Evolutionary conservation across 768 basidiomycete species (phyloP).

Genomic region (Pleurotus eryngii): DNA sequence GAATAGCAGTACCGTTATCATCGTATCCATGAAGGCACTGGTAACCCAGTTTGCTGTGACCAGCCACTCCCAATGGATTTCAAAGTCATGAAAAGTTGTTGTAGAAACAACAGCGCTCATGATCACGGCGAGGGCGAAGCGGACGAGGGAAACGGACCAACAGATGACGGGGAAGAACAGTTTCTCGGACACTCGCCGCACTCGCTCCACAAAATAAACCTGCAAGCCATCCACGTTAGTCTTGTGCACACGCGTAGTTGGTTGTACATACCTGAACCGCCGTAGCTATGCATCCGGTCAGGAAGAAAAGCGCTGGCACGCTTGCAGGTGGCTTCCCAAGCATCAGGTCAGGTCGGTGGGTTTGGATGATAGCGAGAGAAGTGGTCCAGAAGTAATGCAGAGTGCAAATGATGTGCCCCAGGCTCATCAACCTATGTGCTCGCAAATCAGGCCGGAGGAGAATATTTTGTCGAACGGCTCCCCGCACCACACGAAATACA

Average conservation of each 20-base stretch:
- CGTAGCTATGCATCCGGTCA: conserved; percentile 26
- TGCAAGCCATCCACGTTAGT: neutral
- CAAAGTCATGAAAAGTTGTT: conserved; percentile 10
- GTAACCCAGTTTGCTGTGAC: conserved; percentile 25
- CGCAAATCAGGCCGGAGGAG: too few relatives aligned
- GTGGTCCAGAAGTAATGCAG: conserved; percentile 25
- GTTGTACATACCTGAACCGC: conserved; percentile 22
- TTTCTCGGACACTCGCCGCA: conserved; percentile 23
- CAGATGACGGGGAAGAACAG: conserved; percentile 23
- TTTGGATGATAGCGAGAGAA: conserved; percentile 20
- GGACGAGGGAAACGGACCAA: conserved; percentile 18
- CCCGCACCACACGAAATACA: too few relatives aligned
- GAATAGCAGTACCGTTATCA: conserved; percentile 27
- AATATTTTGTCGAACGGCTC: too few relatives aligned
- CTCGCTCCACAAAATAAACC: conserved; percentile 27
- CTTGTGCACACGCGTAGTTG: neutral
- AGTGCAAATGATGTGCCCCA: conserved; percentile 24
- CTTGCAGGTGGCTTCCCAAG: conserved; percentile 17
- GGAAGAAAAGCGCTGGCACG: conserved; percentile 17
- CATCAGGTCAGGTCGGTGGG: conserved; percentile 16
- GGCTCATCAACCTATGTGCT: conserved; percentile 13
- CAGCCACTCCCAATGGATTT: conserved; percentile 24
- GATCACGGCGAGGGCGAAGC: conserved; percentile 25
- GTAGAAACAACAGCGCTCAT: conserved; percentile 21
- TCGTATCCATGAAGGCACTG: conserved; percentile 26